phyloP scores from a whole-genome alignment of 1,139 yeast genomes.

The Geotrichum fermentans region DNA sequence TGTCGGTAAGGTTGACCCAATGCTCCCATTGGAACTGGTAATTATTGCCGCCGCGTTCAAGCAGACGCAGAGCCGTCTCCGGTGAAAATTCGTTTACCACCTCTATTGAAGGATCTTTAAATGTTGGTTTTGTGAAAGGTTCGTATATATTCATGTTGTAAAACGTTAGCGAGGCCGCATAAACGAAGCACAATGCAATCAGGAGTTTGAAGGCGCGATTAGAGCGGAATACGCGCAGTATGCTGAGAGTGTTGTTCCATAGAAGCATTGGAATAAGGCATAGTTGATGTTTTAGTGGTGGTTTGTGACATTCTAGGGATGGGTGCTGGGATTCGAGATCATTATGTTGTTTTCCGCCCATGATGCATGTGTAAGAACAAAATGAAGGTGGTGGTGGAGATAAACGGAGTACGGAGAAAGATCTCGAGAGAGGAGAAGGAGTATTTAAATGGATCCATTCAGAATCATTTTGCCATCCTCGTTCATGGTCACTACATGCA shows the following conservation, averaged over 20 bases:
- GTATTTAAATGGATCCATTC: too few relatives aligned
- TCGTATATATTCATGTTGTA: background rate
- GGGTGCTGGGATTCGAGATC: too few relatives aligned
- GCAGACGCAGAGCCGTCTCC: background rate
- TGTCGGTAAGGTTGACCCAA: slow-evolving; percentile 31
- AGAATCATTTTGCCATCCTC: too few relatives aligned
- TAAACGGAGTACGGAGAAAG: too few relatives aligned
- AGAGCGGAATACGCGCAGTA: background rate
- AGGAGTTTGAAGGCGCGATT: background rate
- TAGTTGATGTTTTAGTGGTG: too few relatives aligned
- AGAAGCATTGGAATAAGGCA: background rate
- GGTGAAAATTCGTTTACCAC: background rate
- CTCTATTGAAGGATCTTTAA: background rate
- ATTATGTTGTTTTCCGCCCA: too few relatives aligned
- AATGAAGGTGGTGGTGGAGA: too few relatives aligned
- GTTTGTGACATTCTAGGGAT: too few relatives aligned
- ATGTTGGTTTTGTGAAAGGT: too few relatives aligned
- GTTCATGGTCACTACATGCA: too few relatives aligned
- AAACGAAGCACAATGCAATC: background rate
- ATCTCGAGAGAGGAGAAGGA: too few relatives aligned
- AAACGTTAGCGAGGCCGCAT: background rate
- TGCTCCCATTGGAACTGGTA: slow-evolving; percentile 30
- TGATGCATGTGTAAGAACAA: too few relatives aligned
- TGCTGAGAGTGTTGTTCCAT: background rate
- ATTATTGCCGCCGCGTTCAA: slow-evolving; percentile 17